Base-by-base conservation (phyloP, 805 yeast species). In the Huiozyma sinensis region DNA sequence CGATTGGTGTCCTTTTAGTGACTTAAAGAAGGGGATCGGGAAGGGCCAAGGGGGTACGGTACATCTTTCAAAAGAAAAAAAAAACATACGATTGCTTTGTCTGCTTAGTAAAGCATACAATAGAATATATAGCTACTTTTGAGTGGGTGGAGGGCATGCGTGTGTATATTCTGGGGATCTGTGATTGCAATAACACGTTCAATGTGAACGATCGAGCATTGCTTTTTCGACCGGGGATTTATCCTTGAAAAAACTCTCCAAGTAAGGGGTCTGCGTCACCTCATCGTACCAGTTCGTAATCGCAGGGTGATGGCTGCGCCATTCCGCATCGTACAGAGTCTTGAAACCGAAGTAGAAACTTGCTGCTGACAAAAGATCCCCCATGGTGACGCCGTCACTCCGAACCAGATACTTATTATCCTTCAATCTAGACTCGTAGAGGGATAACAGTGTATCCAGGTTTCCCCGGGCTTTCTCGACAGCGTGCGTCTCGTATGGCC, bases 401-500 rank as follows among this genome's bases (percentile, higher is more conserved):
- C 85, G 83, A 55, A 33, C 41, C 28, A 76, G 84, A 52, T 82
- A 72, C 67, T 68, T 82, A 43, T 85, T 77, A 74, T 70, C 67
- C 55, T 71, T 69, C 55, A 78, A 71, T 68, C 76, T 73, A 39
- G 63, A 61, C 70, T 82, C 90, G 49, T 72, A 66, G 43, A 73
- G 51, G 28, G 59, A 54, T 49, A 69, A 62, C 43, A 68, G 58
- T 39, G 54, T 57, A 40, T 69, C 72, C 50, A 71, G 56, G 47
- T 57, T 52, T 28, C 57, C 73, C 17, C 38, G 40, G 38, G 65
- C 65, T 35, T 66, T 70, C 43, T 77, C 77, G 48, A 73, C 73
- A 38, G 50, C 58, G 38, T 77, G 78, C 76, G 82, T 81, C 82
- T 83, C 79, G 81, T 75, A 85, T 50, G 90, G 88, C 45, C 50